phyloP scores from a whole-genome alignment of 805 yeast species.

The Tetrapisispora taiwanensis region DNA sequence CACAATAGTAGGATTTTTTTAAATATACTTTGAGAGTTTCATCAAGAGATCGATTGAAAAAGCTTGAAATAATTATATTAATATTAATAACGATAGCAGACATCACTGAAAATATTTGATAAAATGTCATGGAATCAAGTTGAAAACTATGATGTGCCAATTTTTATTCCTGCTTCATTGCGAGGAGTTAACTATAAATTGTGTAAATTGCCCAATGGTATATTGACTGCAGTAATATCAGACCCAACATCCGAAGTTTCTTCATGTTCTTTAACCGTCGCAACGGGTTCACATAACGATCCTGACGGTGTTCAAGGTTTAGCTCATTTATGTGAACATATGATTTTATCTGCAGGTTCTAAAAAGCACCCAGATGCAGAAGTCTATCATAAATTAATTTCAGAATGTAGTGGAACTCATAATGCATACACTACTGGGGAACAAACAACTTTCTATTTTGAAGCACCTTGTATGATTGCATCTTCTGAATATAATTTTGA shows the following conservation, averaged over 20 bases:
- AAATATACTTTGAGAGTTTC: too few relatives aligned
- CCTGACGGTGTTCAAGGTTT: constrained; percentile 63
- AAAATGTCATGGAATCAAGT: constrained; percentile 15
- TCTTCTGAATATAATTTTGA: constrained; percentile 34
- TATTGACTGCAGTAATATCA: constrained; percentile 57
- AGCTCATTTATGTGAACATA: constrained; percentile 86
- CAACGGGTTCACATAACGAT: constrained; percentile 74
- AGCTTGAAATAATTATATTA: too few relatives aligned
- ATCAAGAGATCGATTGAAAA: too few relatives aligned
- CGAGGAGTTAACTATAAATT: constrained; percentile 35
- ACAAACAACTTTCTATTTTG: constrained; percentile 53
- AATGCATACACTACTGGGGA: constrained; percentile 68
- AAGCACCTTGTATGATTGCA: constrained; percentile 38
- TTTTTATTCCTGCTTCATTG: constrained; percentile 30
- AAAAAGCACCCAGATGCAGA: constrained; percentile 42
- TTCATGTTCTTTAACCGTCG: constrained; percentile 64
- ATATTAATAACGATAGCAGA: too few relatives aligned
- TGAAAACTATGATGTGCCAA: constrained; percentile 15
- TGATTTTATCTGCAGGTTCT: constrained; percentile 46
- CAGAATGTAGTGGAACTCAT: constrained; percentile 42
- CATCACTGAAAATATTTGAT: too few relatives aligned
- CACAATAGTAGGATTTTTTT: too few relatives aligned
- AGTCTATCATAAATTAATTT: constrained; percentile 35
- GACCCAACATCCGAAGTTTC: constrained; percentile 60
- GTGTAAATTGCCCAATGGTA: constrained; percentile 55